phyloP scores from a whole-genome alignment of 1,284 basidiomycete genomes.

The Takashimella tepidaria region DNA sequence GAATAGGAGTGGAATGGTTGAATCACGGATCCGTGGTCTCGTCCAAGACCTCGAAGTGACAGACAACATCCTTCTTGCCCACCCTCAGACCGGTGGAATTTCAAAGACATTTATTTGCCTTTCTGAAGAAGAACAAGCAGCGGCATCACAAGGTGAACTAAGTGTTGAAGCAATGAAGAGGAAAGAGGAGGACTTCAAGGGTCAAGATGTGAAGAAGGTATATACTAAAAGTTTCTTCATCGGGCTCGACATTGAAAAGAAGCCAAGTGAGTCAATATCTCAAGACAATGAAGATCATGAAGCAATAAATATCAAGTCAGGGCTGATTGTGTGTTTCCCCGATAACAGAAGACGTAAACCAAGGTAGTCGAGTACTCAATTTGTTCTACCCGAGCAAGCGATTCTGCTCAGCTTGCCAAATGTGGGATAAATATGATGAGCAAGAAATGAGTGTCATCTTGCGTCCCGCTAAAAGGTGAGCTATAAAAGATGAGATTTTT shows the following conservation, averaged over 20 bases:
- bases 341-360: slow-evolving; percentile 30
- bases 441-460: slow-evolving; percentile 90
- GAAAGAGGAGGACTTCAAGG: slow-evolving; percentile 73
- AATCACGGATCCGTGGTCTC: slow-evolving; percentile 89
- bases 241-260: slow-evolving; percentile 86
- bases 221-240: slow-evolving; percentile 96
- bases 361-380: slow-evolving; percentile 66
- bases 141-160: slow-evolving; percentile 84
- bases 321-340: slow-evolving; percentile 1
- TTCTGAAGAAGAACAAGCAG: slow-evolving; percentile 77
- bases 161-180: slow-evolving; percentile 65
- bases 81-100: slow-evolving; percentile 93
- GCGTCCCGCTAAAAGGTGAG: slow-evolving; percentile 86
- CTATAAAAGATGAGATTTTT: neutral
- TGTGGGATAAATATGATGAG: slow-evolving; percentile 95
- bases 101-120: slow-evolving; percentile 80
- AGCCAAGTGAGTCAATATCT: slow-evolving; percentile 60
- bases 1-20: slow-evolving; percentile 85
- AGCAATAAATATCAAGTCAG: too few relatives aligned
- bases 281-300: too few relatives aligned
- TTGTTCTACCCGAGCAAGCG: slow-evolving; percentile 95
- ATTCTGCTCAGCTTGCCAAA: slow-evolving; percentile 90
- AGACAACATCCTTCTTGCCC: slow-evolving; percentile 82
- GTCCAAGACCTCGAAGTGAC: slow-evolving; percentile 97
- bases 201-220: slow-evolving; percentile 70